These are phyloP conservation scores for Venturiaceae sp. DNA, from an alignment of 2,329 filamentous ascomycete genomes.

Conservation along the genomic window DNA sequence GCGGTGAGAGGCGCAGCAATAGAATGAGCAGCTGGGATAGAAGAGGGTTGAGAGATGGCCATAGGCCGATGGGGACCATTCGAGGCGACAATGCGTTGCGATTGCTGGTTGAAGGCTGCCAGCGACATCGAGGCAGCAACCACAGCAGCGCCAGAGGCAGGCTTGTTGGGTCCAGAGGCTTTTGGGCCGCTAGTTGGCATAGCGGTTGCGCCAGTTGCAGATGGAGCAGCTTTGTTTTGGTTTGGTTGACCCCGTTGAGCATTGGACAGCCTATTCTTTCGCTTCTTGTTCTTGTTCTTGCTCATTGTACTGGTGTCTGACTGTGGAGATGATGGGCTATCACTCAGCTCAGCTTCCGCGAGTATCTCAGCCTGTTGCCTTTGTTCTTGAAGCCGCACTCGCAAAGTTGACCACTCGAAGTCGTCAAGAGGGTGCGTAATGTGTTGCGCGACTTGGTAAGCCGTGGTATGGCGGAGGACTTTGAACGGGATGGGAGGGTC, in stretches of 20 bases:
- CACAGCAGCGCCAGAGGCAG: too few species aligned
- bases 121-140: background rate
- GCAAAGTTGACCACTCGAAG: conserved; percentile 58
- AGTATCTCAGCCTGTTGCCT: conserved; percentile 52
- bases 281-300: background rate
- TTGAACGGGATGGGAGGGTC: conserved; percentile 54
- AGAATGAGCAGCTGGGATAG: too few species aligned
- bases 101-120: background rate
- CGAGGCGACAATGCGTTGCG: background rate
- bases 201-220: background rate
- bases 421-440: conserved; percentile 60
- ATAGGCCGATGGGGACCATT: background rate
- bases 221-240: background rate
- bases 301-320: background rate
- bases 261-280: background rate
- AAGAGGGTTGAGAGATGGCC: background rate
- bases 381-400: conserved; percentile 57
- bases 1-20: too few species aligned
- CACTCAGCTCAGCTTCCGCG: conserved; percentile 27
- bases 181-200: background rate
- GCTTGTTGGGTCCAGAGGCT: too few species aligned
- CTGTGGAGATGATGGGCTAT: background rate
- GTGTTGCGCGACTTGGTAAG: conserved; percentile 64
- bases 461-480: conserved; percentile 59
- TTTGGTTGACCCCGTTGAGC: too few species aligned